Percentiles rank a stretch among this genome's conserved stretches.
phyloP scores from a whole-genome alignment of 108 stramenopile species.

The Asterionellopsis glacialis region DNA sequence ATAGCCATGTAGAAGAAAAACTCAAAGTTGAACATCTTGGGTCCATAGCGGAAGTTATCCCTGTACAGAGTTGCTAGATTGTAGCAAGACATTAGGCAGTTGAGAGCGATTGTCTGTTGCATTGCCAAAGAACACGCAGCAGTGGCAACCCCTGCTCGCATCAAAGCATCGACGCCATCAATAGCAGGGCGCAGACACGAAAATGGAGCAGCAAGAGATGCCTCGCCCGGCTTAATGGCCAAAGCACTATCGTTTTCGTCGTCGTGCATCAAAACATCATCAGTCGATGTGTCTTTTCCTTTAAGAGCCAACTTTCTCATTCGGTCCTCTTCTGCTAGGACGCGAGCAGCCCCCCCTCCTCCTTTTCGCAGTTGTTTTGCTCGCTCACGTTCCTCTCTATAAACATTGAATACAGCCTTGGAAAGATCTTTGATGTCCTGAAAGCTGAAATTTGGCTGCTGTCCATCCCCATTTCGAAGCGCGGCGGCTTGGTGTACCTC shows the following conservation, averaged over 20 bases:
- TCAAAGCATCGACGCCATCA: conserved; percentile 51
- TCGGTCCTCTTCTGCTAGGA: conserved; percentile 48
- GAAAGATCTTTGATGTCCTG: conserved; percentile 24
- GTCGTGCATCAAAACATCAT: background rate
- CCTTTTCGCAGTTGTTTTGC: conserved; percentile 35
- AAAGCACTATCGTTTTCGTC: background rate
- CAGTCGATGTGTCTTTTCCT: conserved; percentile 5
- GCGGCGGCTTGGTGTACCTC: conserved; percentile 6
- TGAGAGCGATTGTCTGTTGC: conserved; percentile 38
- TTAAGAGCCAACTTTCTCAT: conserved; percentile 5
- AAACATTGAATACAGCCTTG: conserved; percentile 15
- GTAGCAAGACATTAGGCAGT: conserved; percentile 49
- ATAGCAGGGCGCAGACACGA: conserved; percentile 62
- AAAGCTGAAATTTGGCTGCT: conserved; percentile 2
- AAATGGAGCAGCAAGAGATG: conserved; percentile 58
- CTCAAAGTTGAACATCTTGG: conserved; percentile 55
- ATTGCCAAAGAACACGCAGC: conserved; percentile 35
- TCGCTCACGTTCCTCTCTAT: conserved; percentile 35
- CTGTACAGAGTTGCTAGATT: conserved; percentile 51
- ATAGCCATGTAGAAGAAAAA: conserved; percentile 18
- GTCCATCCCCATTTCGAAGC: conserved; percentile 1
- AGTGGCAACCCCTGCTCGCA: conserved; percentile 53
- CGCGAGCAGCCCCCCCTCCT: conserved; percentile 49
- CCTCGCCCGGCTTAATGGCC: conserved; percentile 56
- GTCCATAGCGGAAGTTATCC: conserved; percentile 64